Evolutionary conservation across 2,329 filamentous ascomycete species (phyloP), one percentile per base, ranked within the genome.

Genomic region (Coccinonectria pachysandricola): DNA sequence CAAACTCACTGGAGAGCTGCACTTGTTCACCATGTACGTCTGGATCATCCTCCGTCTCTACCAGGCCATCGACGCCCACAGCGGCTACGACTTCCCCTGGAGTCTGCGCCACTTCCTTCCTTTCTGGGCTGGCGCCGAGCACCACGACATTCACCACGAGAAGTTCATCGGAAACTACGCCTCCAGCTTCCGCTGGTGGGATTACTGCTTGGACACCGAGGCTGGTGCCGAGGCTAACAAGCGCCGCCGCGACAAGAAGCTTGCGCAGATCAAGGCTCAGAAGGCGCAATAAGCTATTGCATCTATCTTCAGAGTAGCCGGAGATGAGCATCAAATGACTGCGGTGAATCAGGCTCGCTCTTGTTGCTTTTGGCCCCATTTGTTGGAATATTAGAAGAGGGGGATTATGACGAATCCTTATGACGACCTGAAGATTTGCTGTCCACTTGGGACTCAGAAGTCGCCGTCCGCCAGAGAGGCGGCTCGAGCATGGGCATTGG

Each of bases 171-270:
- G 91, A 46, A 98, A 98, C 68, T 98, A 96, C 56, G 68, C 88
- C 26, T 94, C 86, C 53, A 93, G 84, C 67, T 98, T 98, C 75
- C 75, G 88, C 57, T 98, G 91, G 91, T 98, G 91, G 91, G 91
- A 98, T 64, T 93, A 81, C 56, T 56, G 78, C 45, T 70, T 96
- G 42, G 87, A 95, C 59, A 98, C 91, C 36, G 88, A 98, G 69
- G 84, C 84, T 39, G 85, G 83, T 27, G 74, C 83, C 19, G 88
- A 92, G 58, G 84, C 88, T 20, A 71, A 80, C 46, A 87, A 86
- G 75, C 72, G 69, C 52, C 78, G 87, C 51, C 73, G 86, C 34
- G 85, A 91, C 58, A 75, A 65, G 57, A 87, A 82, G 72, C 48
- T 83, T 26, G 71, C 65, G 29, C 57, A 72, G 31, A 66, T 79